phyloP scores from a whole-genome alignment of 2,329 filamentous ascomycete genomes.

The Calonectria naviculata region DNA sequence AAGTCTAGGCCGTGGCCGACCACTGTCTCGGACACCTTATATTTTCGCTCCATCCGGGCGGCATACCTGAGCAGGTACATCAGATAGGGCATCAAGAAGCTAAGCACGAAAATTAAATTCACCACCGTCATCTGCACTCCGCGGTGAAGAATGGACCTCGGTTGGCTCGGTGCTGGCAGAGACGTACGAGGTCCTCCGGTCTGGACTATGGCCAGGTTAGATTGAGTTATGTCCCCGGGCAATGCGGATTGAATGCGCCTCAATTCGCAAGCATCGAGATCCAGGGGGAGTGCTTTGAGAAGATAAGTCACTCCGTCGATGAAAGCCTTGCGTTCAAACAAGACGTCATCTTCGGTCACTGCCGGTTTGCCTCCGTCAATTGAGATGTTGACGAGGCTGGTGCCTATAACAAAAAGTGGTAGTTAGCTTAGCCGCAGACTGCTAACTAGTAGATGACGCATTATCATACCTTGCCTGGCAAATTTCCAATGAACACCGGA shows the following conservation, averaged over 20 bases:
- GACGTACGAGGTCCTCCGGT: slow-evolving; percentile 3
- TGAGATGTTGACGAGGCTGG: slow-evolving; percentile 42
- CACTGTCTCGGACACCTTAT: slow-evolving; percentile 78
- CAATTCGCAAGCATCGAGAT: slow-evolving; percentile 66
- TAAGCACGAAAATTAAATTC: slow-evolving; percentile 67
- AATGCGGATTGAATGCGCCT: slow-evolving; percentile 46
- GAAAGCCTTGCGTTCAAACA: slow-evolving; percentile 68
- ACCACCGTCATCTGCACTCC: slow-evolving; percentile 67
- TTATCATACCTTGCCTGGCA: slow-evolving; percentile 44
- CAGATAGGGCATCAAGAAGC: slow-evolving; percentile 71
- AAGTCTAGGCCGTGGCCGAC: slow-evolving; percentile 72
- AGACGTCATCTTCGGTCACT: slow-evolving; percentile 33
- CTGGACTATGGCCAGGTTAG: neutral
- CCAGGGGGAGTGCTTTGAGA: slow-evolving; percentile 68
- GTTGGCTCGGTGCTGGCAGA: slow-evolving; percentile 2
- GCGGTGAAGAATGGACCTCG: slow-evolving; percentile 67
- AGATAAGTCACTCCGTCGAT: slow-evolving; percentile 73
- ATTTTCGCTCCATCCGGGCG: slow-evolving; percentile 73
- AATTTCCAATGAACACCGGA: slow-evolving; percentile 48
- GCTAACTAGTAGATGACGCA: neutral
- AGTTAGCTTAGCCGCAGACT: neutral
- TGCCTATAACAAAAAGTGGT: slow-evolving; percentile 27
- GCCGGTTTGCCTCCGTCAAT: slow-evolving; percentile 40
- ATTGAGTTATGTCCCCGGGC: slow-evolving; percentile 32
- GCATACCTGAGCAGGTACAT: slow-evolving; percentile 63